These are phyloP conservation scores for Phytophthora ohioensis DNA, from an alignment of 352 stramenopile genomes.

Conservation along the genomic window DNA sequence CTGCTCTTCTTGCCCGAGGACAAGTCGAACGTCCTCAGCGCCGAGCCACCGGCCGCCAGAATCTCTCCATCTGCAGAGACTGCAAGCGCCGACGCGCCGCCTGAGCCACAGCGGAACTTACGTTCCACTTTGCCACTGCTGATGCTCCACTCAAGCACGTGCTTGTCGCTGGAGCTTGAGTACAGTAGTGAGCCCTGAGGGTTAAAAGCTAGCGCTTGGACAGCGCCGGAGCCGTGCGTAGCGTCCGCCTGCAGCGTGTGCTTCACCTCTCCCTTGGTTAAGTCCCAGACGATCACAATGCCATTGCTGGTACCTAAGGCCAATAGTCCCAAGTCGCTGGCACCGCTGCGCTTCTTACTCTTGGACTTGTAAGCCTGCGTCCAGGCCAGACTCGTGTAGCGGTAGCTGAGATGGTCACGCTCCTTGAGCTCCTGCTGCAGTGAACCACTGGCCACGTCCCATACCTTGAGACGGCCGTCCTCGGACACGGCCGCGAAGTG, in stretches of 20 bases:
- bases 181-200: conserved; percentile 73
- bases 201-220: conserved; percentile 81
- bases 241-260: conserved; percentile 62
- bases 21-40: conserved; percentile 81
- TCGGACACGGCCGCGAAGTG: conserved; percentile 84
- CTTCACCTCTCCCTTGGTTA: conserved; percentile 72
- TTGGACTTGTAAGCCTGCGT: conserved; percentile 43
- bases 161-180: conserved; percentile 73
- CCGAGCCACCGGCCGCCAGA: conserved; percentile 68
- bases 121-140: conserved; percentile 57
- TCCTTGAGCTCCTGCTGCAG: conserved; percentile 84
- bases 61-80: conserved; percentile 72
- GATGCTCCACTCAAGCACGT: conserved; percentile 85
- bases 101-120: conserved; percentile 68
- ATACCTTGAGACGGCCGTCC: conserved; percentile 86
- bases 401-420: conserved; percentile 86
- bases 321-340: conserved; percentile 58
- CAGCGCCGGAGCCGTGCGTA: conserved; percentile 52
- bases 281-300: conserved; percentile 74
- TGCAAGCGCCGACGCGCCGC: conserved; percentile 69
- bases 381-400: conserved; percentile 83
- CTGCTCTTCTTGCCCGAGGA: conserved; percentile 81
- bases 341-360: conserved; percentile 58
- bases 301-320: conserved; percentile 80
- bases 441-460: conserved; percentile 70